A percentile compares a stretch with the other conserved stretches of the same genome.
phyloP scores from a whole-genome alignment of 768 basidiomycete species.

The Lactarius sp. region DNA sequence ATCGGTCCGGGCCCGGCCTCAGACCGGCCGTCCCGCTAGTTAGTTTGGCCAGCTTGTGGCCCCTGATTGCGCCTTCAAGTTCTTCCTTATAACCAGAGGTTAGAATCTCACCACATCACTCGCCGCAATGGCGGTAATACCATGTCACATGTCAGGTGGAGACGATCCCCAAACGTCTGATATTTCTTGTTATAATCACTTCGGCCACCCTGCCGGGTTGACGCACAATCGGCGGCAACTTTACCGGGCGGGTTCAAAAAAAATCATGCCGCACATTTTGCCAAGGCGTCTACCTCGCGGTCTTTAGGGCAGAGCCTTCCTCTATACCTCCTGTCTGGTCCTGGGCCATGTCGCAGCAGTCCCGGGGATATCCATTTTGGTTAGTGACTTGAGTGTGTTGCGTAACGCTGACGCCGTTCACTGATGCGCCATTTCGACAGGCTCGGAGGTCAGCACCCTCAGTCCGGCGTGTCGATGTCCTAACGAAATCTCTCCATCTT shows the following conservation, averaged over 20 bases:
- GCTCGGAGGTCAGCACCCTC: conserved; percentile 33
- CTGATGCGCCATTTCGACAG: conserved; percentile 19
- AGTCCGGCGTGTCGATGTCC: background rate
- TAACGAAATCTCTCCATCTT: background rate
- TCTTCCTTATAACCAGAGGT: too few relatives aligned
- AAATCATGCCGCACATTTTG: background rate
- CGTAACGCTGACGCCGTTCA: background rate
- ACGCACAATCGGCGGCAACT: background rate
- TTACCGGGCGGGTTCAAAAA: background rate
- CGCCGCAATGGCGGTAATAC: background rate
- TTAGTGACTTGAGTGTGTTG: conserved; percentile 13
- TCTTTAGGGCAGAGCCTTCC: background rate
- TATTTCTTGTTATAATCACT: background rate
- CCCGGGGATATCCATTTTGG: conserved; percentile 24
- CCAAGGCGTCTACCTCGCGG: background rate
- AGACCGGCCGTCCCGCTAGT: background rate
- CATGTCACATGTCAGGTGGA: background rate
- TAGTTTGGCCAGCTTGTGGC: too few relatives aligned
- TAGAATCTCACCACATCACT: too few relatives aligned
- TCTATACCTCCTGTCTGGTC: background rate
- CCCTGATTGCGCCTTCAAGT: too few relatives aligned
- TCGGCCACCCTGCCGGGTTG: background rate
- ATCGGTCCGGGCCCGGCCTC: background rate
- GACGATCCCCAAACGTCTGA: background rate
- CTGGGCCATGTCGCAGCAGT: conserved; percentile 6